Percentiles rank a stretch among this genome's conserved stretches.
Conservation (phyloP, 2,329 filamentous ascomycete species). For the Pseudocercospora vitis region DNA sequence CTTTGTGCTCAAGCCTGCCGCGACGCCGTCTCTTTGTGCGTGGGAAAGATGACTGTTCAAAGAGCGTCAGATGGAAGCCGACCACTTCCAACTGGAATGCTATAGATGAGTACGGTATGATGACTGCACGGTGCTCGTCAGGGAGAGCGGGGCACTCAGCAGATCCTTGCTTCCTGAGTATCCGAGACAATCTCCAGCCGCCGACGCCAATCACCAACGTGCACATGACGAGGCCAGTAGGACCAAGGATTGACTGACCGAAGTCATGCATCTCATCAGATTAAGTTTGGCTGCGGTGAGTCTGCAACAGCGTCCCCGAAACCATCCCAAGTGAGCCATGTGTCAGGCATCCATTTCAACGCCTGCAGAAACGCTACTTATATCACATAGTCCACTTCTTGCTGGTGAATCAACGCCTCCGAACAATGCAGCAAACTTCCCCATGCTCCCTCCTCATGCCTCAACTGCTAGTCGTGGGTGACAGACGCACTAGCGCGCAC, state of each 20-base stretch:
- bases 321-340: not conserved
- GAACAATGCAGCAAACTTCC: not conserved
- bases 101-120: not conserved
- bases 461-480: no score
- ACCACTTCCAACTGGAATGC: not conserved
- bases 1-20: not conserved
- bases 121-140: not conserved
- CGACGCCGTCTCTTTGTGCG: not conserved
- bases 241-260: not conserved
- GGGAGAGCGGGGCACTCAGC: not conserved
- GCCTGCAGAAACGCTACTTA: constrained; percentile 3
- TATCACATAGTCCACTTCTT: not conserved
- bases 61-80: not conserved
- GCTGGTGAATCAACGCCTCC: not conserved
- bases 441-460: not conserved
- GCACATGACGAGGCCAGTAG: not conserved
- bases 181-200: not conserved
- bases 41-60: not conserved
- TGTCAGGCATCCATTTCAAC: not conserved
- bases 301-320: no score
- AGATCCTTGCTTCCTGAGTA: not conserved
- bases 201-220: not conserved
- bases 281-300: no score
- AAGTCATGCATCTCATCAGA: not conserved
- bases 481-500: constrained; percentile 15